Base-by-base conservation (phyloP, 768 basidiomycete species). In the Kwoniella dejecticola region DNA sequence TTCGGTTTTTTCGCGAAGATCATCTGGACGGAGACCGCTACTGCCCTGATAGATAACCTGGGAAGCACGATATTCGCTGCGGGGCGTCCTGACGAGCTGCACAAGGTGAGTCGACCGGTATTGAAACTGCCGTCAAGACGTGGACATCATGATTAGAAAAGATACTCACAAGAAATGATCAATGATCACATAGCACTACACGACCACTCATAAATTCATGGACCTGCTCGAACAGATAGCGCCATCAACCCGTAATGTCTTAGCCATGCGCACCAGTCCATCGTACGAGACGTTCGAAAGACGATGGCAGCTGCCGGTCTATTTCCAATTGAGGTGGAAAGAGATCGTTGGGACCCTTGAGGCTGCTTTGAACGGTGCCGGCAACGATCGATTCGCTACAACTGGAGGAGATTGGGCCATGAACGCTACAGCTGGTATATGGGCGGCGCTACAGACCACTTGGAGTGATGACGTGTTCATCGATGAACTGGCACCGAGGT, bases 241-340 rank as follows among this genome's bases (percentile, higher is more conserved):
- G 0, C 90, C 93, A 0, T 90, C 91, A 2, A 78, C 83, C 15
- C 82, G 83, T 27, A 84, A 89, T 2, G 84, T 94, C 8, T 81
- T 86, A 62, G 81, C 82, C 2, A 87, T 97, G 84, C 85, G 91
- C 2, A 73, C 81, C 3, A 89, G 91, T 75, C 84, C 86, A 0
- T 81, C 86, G 3, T 95, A 87, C 75, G 65, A 72, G 23, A 79
- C 86, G 1, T 96, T 98, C 73, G 85, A 89, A 72, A 83, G 85
- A 62, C 84, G 92, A 33, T 99, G 96, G 94, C 96, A 98, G 75
- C 83, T 99, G 2, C 90, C 91, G 1, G 89, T 98, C 8, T 98
- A 98, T 76, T 98, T 95, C 77, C 96, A 99, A 72, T 81, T 99
- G 62, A 85, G 95, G 44, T 95, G 94, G 91, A 96, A 96, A 79